phyloP scores from a whole-genome alignment of 257 asterid genomes.

The Oldenlandia corymbosa region DNA sequence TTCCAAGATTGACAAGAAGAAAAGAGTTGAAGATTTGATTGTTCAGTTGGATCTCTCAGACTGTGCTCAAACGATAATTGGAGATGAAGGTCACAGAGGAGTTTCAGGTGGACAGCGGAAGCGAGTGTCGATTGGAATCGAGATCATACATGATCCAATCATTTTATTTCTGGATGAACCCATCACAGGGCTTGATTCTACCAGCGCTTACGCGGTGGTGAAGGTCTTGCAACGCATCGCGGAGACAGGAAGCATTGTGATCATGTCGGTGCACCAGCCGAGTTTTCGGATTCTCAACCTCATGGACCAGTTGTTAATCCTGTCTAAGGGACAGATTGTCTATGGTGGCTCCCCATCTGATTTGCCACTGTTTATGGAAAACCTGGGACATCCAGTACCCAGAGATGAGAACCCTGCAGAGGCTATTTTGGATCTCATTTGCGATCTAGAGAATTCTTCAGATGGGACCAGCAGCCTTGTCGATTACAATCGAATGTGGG shows the following conservation, averaged over 20 bases:
- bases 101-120: slow-evolving; percentile 44
- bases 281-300: slow-evolving; percentile 26
- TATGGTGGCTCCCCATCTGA: slow-evolving; percentile 23
- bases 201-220: slow-evolving; percentile 60
- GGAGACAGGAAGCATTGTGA: slow-evolving; percentile 48
- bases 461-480: slow-evolving; percentile 24
- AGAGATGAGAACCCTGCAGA: slow-evolving; percentile 31
- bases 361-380: slow-evolving; percentile 24
- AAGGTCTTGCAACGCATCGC: slow-evolving; percentile 47
- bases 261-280: slow-evolving; percentile 67
- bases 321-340: slow-evolving; percentile 35
- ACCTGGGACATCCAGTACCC: slow-evolving; percentile 33
- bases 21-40: slow-evolving; percentile 30
- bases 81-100: slow-evolving; percentile 44
- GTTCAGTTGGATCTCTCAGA: slow-evolving; percentile 33
- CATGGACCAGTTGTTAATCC: slow-evolving; percentile 32
- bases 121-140: slow-evolving; percentile 39
- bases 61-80: slow-evolving; percentile 40
- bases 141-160: slow-evolving; percentile 42
- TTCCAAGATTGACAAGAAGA: slow-evolving; percentile 27
- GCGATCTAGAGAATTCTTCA: slow-evolving; percentile 27
- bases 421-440: slow-evolving; percentile 32
- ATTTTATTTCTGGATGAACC: slow-evolving; percentile 60
- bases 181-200: slow-evolving; percentile 65
- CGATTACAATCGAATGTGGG: slow-evolving; percentile 30